Conservation (phyloP, 305 asterid species). For the Fraxinus sp. region DNA sequence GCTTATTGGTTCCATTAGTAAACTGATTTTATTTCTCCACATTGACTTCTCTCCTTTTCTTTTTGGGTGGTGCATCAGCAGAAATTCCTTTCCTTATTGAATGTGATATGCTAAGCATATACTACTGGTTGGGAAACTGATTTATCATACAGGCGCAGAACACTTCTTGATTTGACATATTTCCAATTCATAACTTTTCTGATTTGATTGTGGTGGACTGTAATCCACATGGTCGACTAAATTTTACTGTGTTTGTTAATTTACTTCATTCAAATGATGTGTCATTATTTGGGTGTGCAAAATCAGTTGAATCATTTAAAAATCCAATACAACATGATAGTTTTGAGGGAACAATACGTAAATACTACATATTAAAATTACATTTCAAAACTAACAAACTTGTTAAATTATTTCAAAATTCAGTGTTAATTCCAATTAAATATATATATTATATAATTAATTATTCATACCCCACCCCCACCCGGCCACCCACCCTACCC, state of each 20-base stretch:
- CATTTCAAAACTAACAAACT: too few species aligned
- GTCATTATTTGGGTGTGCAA: slow-evolving; percentile 20
- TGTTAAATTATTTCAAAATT: too few species aligned
- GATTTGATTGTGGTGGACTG: background rate
- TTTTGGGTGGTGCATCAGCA: background rate
- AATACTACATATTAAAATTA: too few species aligned
- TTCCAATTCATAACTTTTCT: background rate
- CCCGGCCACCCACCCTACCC: too few species aligned
- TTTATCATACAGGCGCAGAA: background rate
- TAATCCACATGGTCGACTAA: background rate
- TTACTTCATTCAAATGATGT: background rate
- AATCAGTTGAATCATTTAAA: slow-evolving; percentile 18
- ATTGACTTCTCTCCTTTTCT: background rate
- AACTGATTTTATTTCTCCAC: background rate
- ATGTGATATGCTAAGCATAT: background rate
- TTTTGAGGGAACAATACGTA: too few species aligned
- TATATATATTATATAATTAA: too few species aligned
- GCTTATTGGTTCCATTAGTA: background rate
- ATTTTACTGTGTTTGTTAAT: background rate
- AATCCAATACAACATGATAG: too few species aligned
- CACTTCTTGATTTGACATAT: background rate
- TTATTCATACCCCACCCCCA: too few species aligned
- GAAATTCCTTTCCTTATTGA: background rate
- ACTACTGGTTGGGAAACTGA: background rate
- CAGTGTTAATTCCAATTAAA: too few species aligned